Base-by-base conservation (phyloP, 192 early-diverging fungal genomes). In the Dimargaris verticillata region DNA sequence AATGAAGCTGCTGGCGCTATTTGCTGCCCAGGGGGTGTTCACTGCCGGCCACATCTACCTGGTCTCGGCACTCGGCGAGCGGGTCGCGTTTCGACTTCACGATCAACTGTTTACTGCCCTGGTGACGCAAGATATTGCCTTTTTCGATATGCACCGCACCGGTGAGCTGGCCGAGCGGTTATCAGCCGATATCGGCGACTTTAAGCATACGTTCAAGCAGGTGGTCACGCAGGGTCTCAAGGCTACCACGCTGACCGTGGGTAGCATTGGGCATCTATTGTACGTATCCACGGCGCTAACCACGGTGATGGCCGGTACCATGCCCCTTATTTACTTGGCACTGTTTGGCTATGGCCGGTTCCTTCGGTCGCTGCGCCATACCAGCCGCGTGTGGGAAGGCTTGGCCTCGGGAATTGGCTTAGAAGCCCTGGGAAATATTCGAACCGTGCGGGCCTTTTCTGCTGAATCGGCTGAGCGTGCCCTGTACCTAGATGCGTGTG, bases 41-140 rank as follows among this genome's bases (percentile, higher is more conserved):
- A 80, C 82, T 26, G 78, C 78, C 67, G 72, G 71, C 0, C 82
- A 84, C 58, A 80, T 81, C n/a, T 66, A 77, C 20, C 68, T 84
- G 59, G 80, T 82, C 11, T 67, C 80, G 6, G 61, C 70, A 1
- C 70, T 84, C 61, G 82, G 82, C 47, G 82, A 82, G 64, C 73
- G 75, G n/a, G 62, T 84, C 0, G 76, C 77, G 2, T 43, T 62
- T 47, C 73, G 82, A 9, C 64, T 84, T 55, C 75, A 75, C 25
- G n/a, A 54, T 22, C 68, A 68, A 38, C 68, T 79, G 4, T 75
- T 82, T 61, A 48, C 63, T 0, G 66, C 78, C 41, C 73, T 85
- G 55, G 62, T 85, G 13, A 57, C 44, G 49, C 80, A 83, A 61
- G 83, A 85, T 55, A 71, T 85, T 57, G 68, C 72, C 33, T 85